phyloP scores from a whole-genome alignment of 2,329 filamentous ascomycete genomes.

The Coleophoma crateriformis region DNA sequence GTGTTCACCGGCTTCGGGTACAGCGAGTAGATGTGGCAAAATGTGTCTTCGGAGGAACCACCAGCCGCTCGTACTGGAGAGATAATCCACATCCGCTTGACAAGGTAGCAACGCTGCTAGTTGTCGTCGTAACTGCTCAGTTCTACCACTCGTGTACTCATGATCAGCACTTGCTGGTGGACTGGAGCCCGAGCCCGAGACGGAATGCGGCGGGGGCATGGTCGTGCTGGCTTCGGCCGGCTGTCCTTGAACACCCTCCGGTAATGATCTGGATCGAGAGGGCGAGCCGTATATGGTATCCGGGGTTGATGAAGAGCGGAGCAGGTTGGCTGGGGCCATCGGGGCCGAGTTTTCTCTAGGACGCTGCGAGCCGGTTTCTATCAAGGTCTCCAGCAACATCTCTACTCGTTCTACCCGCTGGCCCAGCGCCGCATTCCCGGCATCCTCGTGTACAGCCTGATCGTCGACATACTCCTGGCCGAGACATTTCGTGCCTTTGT shows the following conservation, averaged over 20 bases:
- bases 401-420: background rate
- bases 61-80: background rate
- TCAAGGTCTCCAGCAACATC: background rate
- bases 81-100: slow-evolving; percentile 1
- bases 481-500: background rate
- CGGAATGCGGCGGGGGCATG: too few relatives aligned
- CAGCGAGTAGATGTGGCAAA: background rate
- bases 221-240: background rate
- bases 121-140: slow-evolving; percentile 26
- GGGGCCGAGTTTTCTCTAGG: background rate
- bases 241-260: too few relatives aligned
- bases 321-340: background rate
- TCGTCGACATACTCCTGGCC: background rate
- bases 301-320: background rate
- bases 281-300: too few relatives aligned
- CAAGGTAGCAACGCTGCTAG: slow-evolving; percentile 3
- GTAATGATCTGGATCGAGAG: too few relatives aligned
- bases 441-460: too few relatives aligned
- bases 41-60: background rate
- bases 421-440: background rate
- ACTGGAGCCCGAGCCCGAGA: background rate
- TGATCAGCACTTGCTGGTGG: background rate
- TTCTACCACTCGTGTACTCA: too few relatives aligned
- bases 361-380: background rate
- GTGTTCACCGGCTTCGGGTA: background rate